Base-by-base conservation (phyloP, 768 basidiomycete species). In the Lactifluus piperatus region DNA sequence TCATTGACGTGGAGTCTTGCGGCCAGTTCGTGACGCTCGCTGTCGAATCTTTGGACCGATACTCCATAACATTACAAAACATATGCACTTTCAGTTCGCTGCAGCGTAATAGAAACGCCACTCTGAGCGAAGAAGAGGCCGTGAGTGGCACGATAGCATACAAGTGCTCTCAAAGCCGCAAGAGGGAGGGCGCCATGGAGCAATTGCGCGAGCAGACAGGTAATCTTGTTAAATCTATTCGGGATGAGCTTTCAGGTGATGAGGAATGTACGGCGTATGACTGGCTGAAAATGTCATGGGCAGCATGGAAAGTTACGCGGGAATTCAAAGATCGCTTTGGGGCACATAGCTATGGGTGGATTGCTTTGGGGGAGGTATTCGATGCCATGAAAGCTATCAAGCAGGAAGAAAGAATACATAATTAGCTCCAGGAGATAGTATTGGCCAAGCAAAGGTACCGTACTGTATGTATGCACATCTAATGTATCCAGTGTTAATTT, bases 111-210 rank as follows among this genome's bases (percentile, higher is more conserved):
- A 70, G 54, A 34, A 4, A 68, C 3, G 71, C 74, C 1, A 71
- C 73, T 51, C 71, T 86, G 2, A 79, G 78, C 10, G 84, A 87
- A 64, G 84, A 81, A 66, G 86, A 86, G 67, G 82, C 78, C 0
- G 70, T 84, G 2, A 68, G 86, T 18, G 86, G 86, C 0, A 85
- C 85, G 0, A 87, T 87, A 58, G 72, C 79, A 0, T 82, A 83
- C 20, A 83, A 83, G 58, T 80, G 75, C 13, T 79, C 82, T 0
- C 82, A 86, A 64, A 77, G 78, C 11, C 75, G 81, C 9, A 75
- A 72, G 57, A 74, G 84, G 24, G 76, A 71, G 58, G 79, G 84
- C 37, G 66, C 75, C 36, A 85, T 83, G 65, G 72, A 80, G 1
- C 76, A 75, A 53, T 64, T 87, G 56, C 74, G 83, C 48, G 83